Conservation (phyloP, 345 rosid genomes). For the Salix koriyanagi region DNA sequence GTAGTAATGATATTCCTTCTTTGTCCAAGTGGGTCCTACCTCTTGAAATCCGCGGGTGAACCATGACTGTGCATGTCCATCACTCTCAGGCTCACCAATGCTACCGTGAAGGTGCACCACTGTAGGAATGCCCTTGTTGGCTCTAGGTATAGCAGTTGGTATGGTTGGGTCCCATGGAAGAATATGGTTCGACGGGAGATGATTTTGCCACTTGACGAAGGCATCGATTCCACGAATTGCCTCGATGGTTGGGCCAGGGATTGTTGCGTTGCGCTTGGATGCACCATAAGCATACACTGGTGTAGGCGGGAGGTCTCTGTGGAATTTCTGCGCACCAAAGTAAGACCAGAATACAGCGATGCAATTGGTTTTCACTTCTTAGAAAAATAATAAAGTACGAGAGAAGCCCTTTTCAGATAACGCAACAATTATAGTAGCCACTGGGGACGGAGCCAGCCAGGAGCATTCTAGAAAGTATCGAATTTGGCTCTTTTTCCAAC, state of each 20-base stretch:
- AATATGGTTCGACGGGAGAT: slow-evolving; percentile 77
- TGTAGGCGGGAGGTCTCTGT: slow-evolving; percentile 75
- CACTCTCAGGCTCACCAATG: slow-evolving; percentile 67
- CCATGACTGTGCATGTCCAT: slow-evolving; percentile 76
- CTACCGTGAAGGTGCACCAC: slow-evolving; percentile 96
- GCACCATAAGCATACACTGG: slow-evolving; percentile 79
- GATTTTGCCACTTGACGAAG: slow-evolving; percentile 69
- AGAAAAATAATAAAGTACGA: too few species aligned
- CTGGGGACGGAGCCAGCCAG: too few species aligned
- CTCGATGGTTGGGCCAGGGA: slow-evolving; percentile 95
- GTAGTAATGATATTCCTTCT: slow-evolving; percentile 44
- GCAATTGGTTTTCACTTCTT: too few species aligned
- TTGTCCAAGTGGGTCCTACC: slow-evolving; percentile 62
- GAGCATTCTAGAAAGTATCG: too few species aligned
- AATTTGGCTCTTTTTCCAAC: too few species aligned
- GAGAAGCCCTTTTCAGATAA: neutral
- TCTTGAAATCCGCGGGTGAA: slow-evolving; percentile 64
- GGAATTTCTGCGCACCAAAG: slow-evolving; percentile 60
- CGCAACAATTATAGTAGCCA: too few species aligned
- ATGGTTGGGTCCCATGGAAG: slow-evolving; percentile 92
- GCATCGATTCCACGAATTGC: slow-evolving; percentile 59
- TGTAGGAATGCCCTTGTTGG: slow-evolving; percentile 63
- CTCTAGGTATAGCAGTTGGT: slow-evolving; percentile 51
- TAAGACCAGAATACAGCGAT: too few species aligned
- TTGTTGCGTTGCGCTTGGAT: slow-evolving; percentile 50